Evolutionary conservation across 306 rosid species (phyloP), one percentile per base, ranked within the genome.

Genomic region (Rosa lucieae): DNA sequence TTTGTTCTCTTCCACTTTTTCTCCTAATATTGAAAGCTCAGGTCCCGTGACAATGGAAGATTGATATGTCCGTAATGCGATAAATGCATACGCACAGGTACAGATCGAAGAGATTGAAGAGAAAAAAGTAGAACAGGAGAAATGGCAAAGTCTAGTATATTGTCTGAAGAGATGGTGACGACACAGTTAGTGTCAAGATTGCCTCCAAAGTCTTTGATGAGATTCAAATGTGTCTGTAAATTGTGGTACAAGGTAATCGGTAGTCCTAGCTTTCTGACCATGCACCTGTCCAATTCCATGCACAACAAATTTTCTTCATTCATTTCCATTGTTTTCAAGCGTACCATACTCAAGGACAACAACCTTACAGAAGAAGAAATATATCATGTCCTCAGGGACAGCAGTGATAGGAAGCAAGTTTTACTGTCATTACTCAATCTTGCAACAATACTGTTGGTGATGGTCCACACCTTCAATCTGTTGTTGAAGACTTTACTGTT

Each of bases 151-250:
- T 55, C 61, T 55, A 20, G 61, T 20, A 55, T 20, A 55, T 7
- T 70, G 56, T 23, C 56, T 17, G 74, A 47, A 44, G 74, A 70
- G 10, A 23, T 70, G 56, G n/a, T 23, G 12, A 17, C n/a, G 12
- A 32, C n/a, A 40, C 74, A 46, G 18, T 46, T 70, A 18, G n/a
- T 70, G 6, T 70, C 73, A 44, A 44, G 53, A 51, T 51, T 43
- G 73, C 73, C 73, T 70, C 73, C 73, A 37, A 70, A 70, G 32
- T 70, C n/a, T 13, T 18, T 70, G 17, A 21, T 70, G 74, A 32
- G 74, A 46, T 70, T 70, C 74, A 70, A 70, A 23, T 21, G 40
- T 40, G 49, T 70, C 12, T 47, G 56, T 21, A 46, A 12, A 32
- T 46, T 51, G 20, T 70, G 56, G 74, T 5, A 55, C 62, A 55